A percentile compares a stretch with the other conserved stretches of the same genome.
Conservation (phyloP, 306 rosid species). For the Acacia acuminata region DNA sequence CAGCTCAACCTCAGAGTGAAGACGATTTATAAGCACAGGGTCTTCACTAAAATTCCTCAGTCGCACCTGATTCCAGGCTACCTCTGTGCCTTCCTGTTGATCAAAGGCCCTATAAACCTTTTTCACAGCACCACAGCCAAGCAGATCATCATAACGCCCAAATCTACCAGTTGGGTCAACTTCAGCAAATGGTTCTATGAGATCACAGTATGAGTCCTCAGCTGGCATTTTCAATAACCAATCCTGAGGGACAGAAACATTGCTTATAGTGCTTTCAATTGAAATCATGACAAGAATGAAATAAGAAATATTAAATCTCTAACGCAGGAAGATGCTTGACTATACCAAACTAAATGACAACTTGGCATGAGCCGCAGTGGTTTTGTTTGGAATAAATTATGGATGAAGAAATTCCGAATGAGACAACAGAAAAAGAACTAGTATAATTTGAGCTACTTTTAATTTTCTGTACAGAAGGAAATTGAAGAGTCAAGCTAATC, state of each 20-base stretch:
- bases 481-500: background rate
- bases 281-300: background rate
- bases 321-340: background rate
- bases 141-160: conserved; percentile 74
- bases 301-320: background rate
- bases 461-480: background rate
- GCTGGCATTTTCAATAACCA: conserved; percentile 68
- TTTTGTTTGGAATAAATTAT: background rate
- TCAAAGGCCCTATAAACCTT: conserved; percentile 88
- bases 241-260: conserved; percentile 11
- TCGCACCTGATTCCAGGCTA: conserved; percentile 93
- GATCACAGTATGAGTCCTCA: conserved; percentile 43
- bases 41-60: conserved; percentile 64
- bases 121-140: conserved; percentile 86
- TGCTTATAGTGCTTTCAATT: background rate
- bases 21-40: conserved; percentile 61
- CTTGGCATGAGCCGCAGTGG: background rate
- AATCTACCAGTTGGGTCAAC: conserved; percentile 84
- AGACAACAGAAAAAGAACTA: background rate
- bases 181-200: conserved; percentile 69
- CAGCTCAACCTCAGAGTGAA: conserved; percentile 74
- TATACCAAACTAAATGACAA: background rate
- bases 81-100: conserved; percentile 90
- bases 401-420: background rate
- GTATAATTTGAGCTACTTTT: background rate